Base-by-base conservation (phyloP, 257 asterid genomes). In the Osmanthus fragrans region DNA sequence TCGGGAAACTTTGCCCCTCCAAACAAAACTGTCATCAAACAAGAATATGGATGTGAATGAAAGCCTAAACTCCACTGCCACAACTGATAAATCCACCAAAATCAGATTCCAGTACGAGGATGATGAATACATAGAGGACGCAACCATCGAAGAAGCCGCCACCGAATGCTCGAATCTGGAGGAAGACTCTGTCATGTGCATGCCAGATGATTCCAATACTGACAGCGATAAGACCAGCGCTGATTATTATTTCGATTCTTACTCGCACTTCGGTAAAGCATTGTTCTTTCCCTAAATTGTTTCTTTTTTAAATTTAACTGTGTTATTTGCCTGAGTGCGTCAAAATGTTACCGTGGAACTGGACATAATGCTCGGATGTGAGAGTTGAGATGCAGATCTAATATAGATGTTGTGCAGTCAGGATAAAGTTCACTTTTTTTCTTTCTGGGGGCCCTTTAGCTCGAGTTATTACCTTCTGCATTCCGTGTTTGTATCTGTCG, bases 181-280 rank as follows among this genome's bases (percentile, higher is more conserved):
- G 77, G 93, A 84, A 71, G 97, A 94, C 79, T 76, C 88, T 51
- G 51, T 90, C 84, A 91, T 92, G 94, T 82, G 84, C 78, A 94
- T 89, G 77, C 90, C 86, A 40, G 94, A 87, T 58, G 86, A 68
- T 33, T 82, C 90, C 4, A 27, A 40, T 21, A 70, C 36, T 51
- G 82, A 73, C 23, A 91, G 85, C 33, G 91, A 91, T 70, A 93
- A 92, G 85, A 95, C 99, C 77, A 92, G 98, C 84, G 97, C 97
- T 29, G 99, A 95, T 79, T 95, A 95, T 85, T 95, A 93, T 89
- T 95, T 95, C 79, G 98, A 96, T 75, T 96, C 99, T 23, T 96
- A 96, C 83, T 92, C 98, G 7, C 99, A 96, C 76, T 96, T 96
- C 64, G 99, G 99, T 95, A 83, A 76, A 60, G 60, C 18, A 29